phyloP scores from a whole-genome alignment of 2,329 filamentous ascomycete genomes.

The Malbranchea cinnamomea region DNA sequence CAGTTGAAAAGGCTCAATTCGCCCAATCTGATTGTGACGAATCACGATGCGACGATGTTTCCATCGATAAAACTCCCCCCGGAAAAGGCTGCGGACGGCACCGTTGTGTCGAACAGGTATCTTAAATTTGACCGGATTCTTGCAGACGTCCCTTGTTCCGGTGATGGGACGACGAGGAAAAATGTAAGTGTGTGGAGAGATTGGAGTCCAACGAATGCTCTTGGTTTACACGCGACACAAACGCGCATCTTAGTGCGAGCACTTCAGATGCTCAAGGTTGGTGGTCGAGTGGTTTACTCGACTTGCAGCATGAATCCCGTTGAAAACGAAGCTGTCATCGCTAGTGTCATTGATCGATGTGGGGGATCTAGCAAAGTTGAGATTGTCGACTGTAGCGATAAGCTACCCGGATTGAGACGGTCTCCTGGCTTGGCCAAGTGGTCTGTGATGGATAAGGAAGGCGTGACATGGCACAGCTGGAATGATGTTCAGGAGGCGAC shows the following conservation, averaged over 20 bases:
- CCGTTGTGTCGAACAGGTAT: conserved; percentile 47
- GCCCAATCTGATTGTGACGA: conserved; percentile 90
- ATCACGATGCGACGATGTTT: conserved; percentile 93
- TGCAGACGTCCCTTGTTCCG: conserved; percentile 92
- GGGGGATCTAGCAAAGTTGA: conserved; percentile 69
- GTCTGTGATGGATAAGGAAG: conserved; percentile 81
- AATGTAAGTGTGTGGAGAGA: conserved; percentile 91
- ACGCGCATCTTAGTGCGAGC: conserved; percentile 80
- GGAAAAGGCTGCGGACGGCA: conserved; percentile 37
- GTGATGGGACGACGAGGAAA: conserved; percentile 86
- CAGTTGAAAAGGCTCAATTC: conserved; percentile 95
- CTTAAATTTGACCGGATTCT: conserved; percentile 95
- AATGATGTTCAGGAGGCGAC: conserved; percentile 57
- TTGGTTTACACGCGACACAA: conserved; percentile 79
- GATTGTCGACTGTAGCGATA: conserved; percentile 67
- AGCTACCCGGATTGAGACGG: conserved; percentile 63
- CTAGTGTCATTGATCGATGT: conserved; percentile 76
- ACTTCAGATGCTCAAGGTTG: conserved; percentile 89
- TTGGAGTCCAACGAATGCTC: conserved; percentile 74
- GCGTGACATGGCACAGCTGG: conserved; percentile 67
- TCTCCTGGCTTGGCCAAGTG: conserved; percentile 63
- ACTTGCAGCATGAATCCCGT: conserved; percentile 98
- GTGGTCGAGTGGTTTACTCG: conserved; percentile 89
- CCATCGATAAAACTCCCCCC: conserved; percentile 76
- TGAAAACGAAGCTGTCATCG: conserved; percentile 87